These are phyloP conservation scores for Taphrina confusa DNA, from an alignment of 1,139 yeast species.

Conservation along the genomic window DNA sequence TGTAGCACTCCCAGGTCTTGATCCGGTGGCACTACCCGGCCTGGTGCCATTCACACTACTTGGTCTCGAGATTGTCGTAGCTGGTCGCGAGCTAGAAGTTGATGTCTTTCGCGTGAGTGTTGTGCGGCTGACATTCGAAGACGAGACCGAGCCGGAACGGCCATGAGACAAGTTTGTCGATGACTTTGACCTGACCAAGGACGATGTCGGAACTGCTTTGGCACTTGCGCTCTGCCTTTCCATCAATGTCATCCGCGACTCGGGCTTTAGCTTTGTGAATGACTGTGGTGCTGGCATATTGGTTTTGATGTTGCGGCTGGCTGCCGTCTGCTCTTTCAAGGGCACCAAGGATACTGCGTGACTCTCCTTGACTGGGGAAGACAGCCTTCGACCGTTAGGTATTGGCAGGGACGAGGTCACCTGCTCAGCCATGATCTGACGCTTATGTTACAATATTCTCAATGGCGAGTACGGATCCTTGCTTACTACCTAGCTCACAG, in stretches of 20 bases:
- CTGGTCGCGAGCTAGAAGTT: slow-evolving; percentile 5
- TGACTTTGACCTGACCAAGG: slow-evolving; percentile 22
- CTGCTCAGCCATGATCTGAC: slow-evolving; percentile 13
- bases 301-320: slow-evolving; percentile 10
- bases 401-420: slow-evolving; percentile 10
- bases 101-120: slow-evolving; percentile 9
- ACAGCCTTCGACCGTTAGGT: slow-evolving; percentile 9
- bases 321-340: slow-evolving; percentile 16
- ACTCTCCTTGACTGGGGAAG: slow-evolving; percentile 13
- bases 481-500: no score
- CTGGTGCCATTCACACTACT: slow-evolving; percentile 5
- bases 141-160: neutral
- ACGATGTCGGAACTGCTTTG: neutral
- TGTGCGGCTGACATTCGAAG: neutral
- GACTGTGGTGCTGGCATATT: slow-evolving; percentile 16
- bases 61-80: slow-evolving; percentile 19
- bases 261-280: slow-evolving; percentile 22
- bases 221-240: slow-evolving; percentile 8
- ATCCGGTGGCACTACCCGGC: slow-evolving; percentile 21
- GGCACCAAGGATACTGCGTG: neutral
- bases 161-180: neutral
- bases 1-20: slow-evolving; percentile 24
- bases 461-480: no score
- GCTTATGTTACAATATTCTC: no score
- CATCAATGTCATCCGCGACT: slow-evolving; percentile 19